Conservation (phyloP, 768 basidiomycete species). For the Termitomyces sp. region DNA sequence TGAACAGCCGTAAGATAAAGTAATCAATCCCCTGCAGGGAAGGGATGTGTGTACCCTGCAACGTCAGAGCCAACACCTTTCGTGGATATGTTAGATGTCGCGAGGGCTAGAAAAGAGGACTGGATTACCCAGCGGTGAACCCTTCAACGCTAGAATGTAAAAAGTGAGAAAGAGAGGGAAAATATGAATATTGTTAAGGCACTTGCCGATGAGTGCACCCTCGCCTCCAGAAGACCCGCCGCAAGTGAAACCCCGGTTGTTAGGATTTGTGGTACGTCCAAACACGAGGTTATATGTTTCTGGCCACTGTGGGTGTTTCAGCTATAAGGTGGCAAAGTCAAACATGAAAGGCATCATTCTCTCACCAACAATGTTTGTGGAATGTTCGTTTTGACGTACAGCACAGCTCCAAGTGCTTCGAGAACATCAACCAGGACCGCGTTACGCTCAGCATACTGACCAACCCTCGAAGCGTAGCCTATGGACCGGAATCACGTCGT, state of each 20-base stretch:
- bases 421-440: slow-evolving; percentile 62
- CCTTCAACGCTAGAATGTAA: slow-evolving; percentile 29
- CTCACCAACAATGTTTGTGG: slow-evolving; percentile 72
- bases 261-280: slow-evolving; percentile 73
- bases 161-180: not conserved
- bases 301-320: slow-evolving; percentile 45
- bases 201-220: slow-evolving; percentile 61
- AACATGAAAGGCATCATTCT: not conserved
- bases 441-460: slow-evolving; percentile 50
- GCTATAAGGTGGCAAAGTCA: not conserved
- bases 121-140: slow-evolving; percentile 34
- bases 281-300: slow-evolving; percentile 79
- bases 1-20: not conserved
- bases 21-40: not conserved
- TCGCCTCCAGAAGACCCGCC: slow-evolving; percentile 89
- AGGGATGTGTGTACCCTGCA: slow-evolving; percentile 46
- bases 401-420: slow-evolving; percentile 61
- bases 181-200: not conserved
- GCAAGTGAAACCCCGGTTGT: slow-evolving; percentile 61
- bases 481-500: not conserved
- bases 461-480: slow-evolving; percentile 76
- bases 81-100: not conserved
- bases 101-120: not conserved
- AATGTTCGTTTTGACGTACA: slow-evolving; percentile 70
- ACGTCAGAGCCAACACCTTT: slow-evolving; percentile 66